Evolutionary conservation across 2,329 filamentous ascomycete species (phyloP), one percentile per base, ranked within the genome.

Genomic region (Pseudocercospora eumusae): DNA sequence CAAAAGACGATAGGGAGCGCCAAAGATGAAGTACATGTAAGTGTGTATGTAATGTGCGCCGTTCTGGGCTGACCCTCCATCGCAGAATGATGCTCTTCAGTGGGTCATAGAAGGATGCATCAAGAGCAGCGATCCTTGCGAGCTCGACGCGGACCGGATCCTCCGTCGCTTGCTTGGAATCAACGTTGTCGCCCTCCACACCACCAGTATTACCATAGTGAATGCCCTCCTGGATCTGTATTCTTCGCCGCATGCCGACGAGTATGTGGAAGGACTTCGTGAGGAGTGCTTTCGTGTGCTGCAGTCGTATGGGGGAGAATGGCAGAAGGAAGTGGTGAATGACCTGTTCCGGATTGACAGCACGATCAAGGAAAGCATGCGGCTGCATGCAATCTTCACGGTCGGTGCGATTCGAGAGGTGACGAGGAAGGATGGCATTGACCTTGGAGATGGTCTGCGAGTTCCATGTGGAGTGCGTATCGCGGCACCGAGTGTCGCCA

Each of bases 311-410:
- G 56, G 40, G 9, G 66, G 66, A 10, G 47, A 62, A 53, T 70
- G 67, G 65, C 69, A 61, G 36, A 69, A 68, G 31, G 58, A 59
- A 8, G 63, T 65, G 3, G 59, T 74, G 15, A 67, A 61, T 21
- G 61, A 68, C 10, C 60, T 71, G 11, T 33, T 60, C 9, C 66
- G 60, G 0, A 62, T 66, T 7, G 72, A 74, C 54, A 68, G 64
- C 25, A 62, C 70, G 4, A 69, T 75, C 54, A 69, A 71, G 18
- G 73, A 75, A 61, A 65, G 61, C 21, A 64, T 73, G 60, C 66
- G 73, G 1, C 55, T 61, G 6, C 57, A 57, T 21, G 61, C 56
- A 5, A 58, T 68, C 13, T 28, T 57, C 3, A 56, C 69, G 3
- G 52, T 60, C 11, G 65, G 61, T 8, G 52, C 68, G 21, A 61